Base-by-base conservation (phyloP, 169 alveolate genomes). In the Theileria orientalis region DNA sequence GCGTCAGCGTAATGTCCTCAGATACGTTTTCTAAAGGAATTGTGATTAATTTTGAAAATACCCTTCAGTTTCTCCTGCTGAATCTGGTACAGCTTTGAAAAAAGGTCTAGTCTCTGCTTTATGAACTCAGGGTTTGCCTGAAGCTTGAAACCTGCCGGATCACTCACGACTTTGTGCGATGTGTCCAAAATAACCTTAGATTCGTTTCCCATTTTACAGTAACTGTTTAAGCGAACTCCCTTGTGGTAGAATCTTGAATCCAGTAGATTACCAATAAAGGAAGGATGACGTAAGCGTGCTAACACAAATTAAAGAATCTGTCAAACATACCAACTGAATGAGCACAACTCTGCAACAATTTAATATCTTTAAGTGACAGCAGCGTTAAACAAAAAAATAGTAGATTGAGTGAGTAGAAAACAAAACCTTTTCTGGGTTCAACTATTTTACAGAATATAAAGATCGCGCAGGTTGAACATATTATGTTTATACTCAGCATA, bases 21-120 rank as follows among this genome's bases (percentile, higher is more conserved):
- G 61, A 70, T 54, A 70, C 88, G 0, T 42, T 0, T 42, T 66
- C 88, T 80, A 72, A 8, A 46, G 0, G 42, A 19, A 47, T 16
- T 13, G 19, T 0, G n/a, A 21, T 8, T 21, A n/a, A 23, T 21
- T 2, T 14, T 27, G 6, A 19, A 6, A 11, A 3, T 70, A 80
- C 88, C 83, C 6, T 71, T 72, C 0, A 87, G 56, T 16, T 56
- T 30, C 40, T 84, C 93, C 56, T 82, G 83, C 82, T 95, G 95
- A n/a, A 73, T 86, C 59, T 83, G 88, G 59, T 87, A 91, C 29
- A 94, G 68, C 35, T 85, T 88, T 19, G 90, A 91, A 84, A 91
- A 95, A 35, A 87, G 51, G 27, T 88, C 79, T 35, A 86, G 85
- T 46, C 98, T 83, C 47, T 86, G 87, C 69, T 84, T 85, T 46